These are phyloP conservation scores for Pseudocercospora fuligena DNA, from an alignment of 2,329 filamentous ascomycete species.

Conservation along the genomic window DNA sequence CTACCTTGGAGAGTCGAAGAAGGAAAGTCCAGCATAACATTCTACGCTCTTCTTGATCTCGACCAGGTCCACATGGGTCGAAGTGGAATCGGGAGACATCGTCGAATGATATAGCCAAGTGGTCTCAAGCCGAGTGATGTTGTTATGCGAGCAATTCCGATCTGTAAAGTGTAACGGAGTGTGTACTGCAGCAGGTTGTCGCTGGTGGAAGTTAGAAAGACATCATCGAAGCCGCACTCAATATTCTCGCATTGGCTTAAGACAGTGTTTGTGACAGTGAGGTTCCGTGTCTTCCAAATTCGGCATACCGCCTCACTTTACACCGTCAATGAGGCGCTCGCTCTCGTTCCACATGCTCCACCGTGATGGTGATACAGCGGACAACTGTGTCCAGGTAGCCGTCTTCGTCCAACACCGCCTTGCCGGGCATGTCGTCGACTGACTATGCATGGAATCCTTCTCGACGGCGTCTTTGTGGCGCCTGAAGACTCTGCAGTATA, in stretches of 20 bases:
- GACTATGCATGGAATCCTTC: not conserved
- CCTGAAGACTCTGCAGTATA: not conserved
- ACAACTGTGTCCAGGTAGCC: not conserved
- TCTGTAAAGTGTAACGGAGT: not conserved
- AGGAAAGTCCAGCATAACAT: not conserved
- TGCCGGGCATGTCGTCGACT: not conserved
- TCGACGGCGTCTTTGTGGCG: not conserved
- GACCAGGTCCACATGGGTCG: not conserved
- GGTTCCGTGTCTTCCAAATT: not conserved
- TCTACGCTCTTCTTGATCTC: not conserved
- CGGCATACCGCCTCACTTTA: conserved; percentile 10
- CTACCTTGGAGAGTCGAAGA: no score
- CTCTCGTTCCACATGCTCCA: conserved; percentile 4
- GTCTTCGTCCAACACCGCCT: not conserved
- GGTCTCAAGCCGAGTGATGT: not conserved
- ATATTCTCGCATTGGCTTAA: not conserved
- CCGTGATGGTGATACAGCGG: conserved; percentile 1
- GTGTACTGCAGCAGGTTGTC: not conserved
- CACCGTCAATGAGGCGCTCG: not conserved
- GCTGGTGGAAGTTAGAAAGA: no score
- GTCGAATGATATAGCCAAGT: not conserved
- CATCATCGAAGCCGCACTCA: not conserved
- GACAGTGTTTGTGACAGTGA: not conserved
- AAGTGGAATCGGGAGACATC: not conserved
- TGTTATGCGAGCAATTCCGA: not conserved